A percentile compares a stretch with the other conserved stretches of the same genome.
Conservation (phyloP, 768 basidiomycete species). For the Mycena galopus region DNA sequence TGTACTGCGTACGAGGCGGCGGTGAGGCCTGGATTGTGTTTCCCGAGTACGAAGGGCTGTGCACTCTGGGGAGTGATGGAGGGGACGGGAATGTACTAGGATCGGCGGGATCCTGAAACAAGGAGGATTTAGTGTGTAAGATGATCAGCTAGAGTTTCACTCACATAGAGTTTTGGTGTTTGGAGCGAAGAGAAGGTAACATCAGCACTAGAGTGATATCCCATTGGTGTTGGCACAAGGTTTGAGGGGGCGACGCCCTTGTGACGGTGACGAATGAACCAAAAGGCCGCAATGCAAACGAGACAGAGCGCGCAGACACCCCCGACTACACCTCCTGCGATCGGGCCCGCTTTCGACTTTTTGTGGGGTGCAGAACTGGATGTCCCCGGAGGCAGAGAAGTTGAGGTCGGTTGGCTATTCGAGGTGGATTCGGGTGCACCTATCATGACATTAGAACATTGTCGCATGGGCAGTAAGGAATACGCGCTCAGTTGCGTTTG, state of each 20-base stretch:
- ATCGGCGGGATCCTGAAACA: slow-evolving; percentile 43
- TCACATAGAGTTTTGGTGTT: slow-evolving; percentile 56
- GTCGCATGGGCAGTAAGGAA: background rate
- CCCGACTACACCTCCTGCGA: slow-evolving; percentile 75
- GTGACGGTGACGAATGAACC: slow-evolving; percentile 48
- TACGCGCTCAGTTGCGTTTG: slow-evolving; percentile 42
- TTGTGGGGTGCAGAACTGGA: slow-evolving; percentile 26
- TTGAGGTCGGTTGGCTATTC: slow-evolving; percentile 40
- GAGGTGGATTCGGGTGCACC: slow-evolving; percentile 53
- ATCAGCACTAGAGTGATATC: slow-evolving; percentile 35
- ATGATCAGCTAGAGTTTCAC: slow-evolving; percentile 32
- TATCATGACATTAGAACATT: slow-evolving; percentile 13
- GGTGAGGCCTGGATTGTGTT: slow-evolving; percentile 27
- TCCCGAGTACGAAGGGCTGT: slow-evolving; percentile 31
- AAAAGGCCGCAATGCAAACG: slow-evolving; percentile 51
- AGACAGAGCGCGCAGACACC: slow-evolving; percentile 62
- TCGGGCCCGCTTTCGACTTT: slow-evolving; percentile 59
- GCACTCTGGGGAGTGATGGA: slow-evolving; percentile 17
- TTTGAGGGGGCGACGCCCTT: slow-evolving; percentile 40
- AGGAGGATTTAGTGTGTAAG: slow-evolving; percentile 46
- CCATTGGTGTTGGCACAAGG: slow-evolving; percentile 36
- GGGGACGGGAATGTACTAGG: slow-evolving; percentile 57
- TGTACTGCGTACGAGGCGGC: slow-evolving; percentile 33
- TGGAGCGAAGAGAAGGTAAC: slow-evolving; percentile 39
- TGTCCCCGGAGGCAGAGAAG: slow-evolving; percentile 15